Evolutionary conservation across 192 early-diverging fungal genomes (phyloP).

Genomic region (Backusella mclennaniae): DNA sequence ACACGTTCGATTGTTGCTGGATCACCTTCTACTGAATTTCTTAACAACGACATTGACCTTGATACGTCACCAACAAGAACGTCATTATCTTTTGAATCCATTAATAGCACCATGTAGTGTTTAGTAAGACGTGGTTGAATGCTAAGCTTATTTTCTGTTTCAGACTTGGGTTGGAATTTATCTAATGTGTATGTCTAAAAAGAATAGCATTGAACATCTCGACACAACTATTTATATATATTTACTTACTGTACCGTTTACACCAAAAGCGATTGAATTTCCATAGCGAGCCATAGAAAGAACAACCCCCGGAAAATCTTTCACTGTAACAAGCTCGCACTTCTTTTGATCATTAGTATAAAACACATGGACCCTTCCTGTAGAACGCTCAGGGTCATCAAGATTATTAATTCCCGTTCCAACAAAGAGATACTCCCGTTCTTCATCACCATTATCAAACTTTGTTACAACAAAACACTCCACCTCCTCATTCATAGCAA

Average conservation of each 20-base stretch:
- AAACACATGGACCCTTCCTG: conserved; percentile 73
- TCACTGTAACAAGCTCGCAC: conserved; percentile 48
- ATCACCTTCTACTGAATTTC: conserved; percentile 13
- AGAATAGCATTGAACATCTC: background rate
- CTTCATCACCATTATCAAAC: conserved; percentile 37
- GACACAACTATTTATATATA: background rate
- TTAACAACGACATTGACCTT: conserved; percentile 60
- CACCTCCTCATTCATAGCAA: conserved; percentile 42
- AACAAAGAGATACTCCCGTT: conserved; percentile 57
- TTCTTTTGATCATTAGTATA: conserved; percentile 44
- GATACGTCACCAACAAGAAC: conserved; percentile 78
- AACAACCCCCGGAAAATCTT: conserved; percentile 61
- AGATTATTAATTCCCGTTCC: conserved; percentile 70
- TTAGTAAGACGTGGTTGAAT: conserved; percentile 39
- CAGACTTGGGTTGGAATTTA: conserved; percentile 12
- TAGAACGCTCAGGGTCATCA: conserved; percentile 53
- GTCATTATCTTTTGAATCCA: conserved; percentile 58
- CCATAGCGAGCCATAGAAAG: conserved; percentile 60
- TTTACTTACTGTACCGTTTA: conserved; percentile 59
- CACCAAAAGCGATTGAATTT: conserved; percentile 62
- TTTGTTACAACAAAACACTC: conserved; percentile 44
- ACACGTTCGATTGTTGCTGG: conserved; percentile 50
- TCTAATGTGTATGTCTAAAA: conserved; percentile 12
- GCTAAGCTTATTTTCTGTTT: conserved; percentile 15
- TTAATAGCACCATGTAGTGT: conserved; percentile 38